A percentile compares a stretch with the other conserved stretches of the same genome.
Evolutionary conservation across 2,329 filamentous ascomycete genomes (phyloP).

Genomic region (Penicillium sp.): DNA sequence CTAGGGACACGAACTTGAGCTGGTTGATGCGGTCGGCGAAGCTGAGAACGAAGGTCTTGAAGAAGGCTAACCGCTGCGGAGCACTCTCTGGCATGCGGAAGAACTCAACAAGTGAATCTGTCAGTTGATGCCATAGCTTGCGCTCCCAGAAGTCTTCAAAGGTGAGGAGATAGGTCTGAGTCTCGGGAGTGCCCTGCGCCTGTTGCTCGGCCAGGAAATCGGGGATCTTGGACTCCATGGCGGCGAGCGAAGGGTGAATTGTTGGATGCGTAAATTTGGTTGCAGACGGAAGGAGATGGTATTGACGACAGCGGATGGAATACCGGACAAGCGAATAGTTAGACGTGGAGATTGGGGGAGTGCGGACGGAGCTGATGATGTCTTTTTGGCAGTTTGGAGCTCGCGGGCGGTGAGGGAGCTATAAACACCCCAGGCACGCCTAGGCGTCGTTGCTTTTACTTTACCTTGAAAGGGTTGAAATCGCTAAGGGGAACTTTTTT

Average conservation of each 20-base stretch:
- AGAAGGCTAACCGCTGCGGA: conserved; percentile 81
- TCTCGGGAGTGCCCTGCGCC: conserved; percentile 79
- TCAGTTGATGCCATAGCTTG: conserved; percentile 98
- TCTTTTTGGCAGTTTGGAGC: conserved; percentile 19
- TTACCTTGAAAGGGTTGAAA: not conserved
- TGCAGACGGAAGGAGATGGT: conserved; percentile 1
- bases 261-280: not conserved
- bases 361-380: conserved; percentile 20
- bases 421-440: not conserved
- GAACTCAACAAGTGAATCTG: conserved; percentile 81
- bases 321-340: conserved; percentile 8
- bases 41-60: conserved; percentile 90
- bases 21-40: conserved; percentile 99
- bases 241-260: conserved; percentile 18
- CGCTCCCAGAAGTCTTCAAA: conserved; percentile 98
- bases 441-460: not conserved
- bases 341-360: conserved; percentile 12
- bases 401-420: conserved; percentile 18
- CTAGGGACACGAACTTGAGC: conserved; percentile 90
- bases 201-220: conserved; percentile 91
- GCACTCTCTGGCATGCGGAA: conserved; percentile 80
- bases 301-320: conserved; percentile 2
- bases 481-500: not conserved
- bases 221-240: conserved; percentile 81
- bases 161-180: conserved; percentile 81